These are phyloP conservation scores for Sicyos baderoa DNA, from an alignment of 306 rosid genomes.

Conservation along the genomic window DNA sequence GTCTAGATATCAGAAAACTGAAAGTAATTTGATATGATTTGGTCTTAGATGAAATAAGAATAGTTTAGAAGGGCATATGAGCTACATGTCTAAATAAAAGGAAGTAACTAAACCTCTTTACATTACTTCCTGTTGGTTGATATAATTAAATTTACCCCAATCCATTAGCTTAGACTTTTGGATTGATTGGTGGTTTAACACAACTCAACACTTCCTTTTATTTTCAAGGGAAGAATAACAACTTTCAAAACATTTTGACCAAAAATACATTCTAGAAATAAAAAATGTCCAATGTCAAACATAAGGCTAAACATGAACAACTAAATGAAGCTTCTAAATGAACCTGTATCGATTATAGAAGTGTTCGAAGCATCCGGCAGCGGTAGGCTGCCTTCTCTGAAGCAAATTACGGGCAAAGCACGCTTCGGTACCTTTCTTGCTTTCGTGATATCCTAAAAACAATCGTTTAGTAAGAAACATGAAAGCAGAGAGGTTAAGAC, in stretches of 20 bases:
- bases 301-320: background rate
- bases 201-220: no score
- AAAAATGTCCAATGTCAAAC: background rate
- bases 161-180: no score
- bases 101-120: background rate
- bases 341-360: constrained; percentile 45
- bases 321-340: constrained; percentile 27
- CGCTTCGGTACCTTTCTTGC: constrained; percentile 45
- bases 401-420: constrained; percentile 59
- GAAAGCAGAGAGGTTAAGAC: background rate
- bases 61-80: no score
- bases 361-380: constrained; percentile 61
- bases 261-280: background rate
- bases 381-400: constrained; percentile 89
- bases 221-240: no score
- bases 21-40: background rate
- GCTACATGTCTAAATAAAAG: no score
- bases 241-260: background rate
- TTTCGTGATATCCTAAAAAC: constrained; percentile 49
- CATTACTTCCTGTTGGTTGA: background rate
- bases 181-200: no score
- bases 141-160: no score
- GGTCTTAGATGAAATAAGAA: no score
- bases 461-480: constrained; percentile 23
- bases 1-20: constrained; percentile 12